Base-by-base conservation (phyloP, 768 basidiomycete species). In the Phylloporus scabripes region DNA sequence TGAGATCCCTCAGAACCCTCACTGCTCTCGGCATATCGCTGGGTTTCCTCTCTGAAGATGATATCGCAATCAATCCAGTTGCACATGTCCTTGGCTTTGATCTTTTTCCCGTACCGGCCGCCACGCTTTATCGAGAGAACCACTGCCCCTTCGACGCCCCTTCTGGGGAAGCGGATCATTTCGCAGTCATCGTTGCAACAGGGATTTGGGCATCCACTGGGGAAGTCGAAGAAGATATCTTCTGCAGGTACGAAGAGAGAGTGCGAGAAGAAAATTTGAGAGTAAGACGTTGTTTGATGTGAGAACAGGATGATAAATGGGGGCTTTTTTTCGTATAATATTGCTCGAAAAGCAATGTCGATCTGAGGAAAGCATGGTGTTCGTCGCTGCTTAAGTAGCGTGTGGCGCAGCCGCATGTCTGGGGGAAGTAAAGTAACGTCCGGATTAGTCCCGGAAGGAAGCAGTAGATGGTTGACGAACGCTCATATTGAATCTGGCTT, bases 361-460 rank as follows among this genome's bases (percentile, higher is more conserved):
- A 88, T 84, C 66, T 88, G 86, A 5, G 86, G 86, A 65, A 88
- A 87, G 64, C 86, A 88, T 0, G 86, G 86, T 5, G 78, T 82
- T n/a, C 86, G 78, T 29, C 78, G 78, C 59, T 85, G 82, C 38
- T 79, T 78, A 50, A 80, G 76, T 45, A 88, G 72, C 9, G 79
- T 77, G 59, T 86, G 83, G 50, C 73, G 79, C 40, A 88, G 67
- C 21, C 81, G 81, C 76, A 85, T 85, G 64, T 88, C 76, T 76
- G 48, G 21, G 49, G 15, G 46, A 28, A 40, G 28, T 7, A 18
- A 45, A 48, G 21, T 5, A 23, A 23, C 5, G 21, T 15, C 28
- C 33, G 24, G 37, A 45, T 53, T 31, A 62, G 49, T 32, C 9
- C 48, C 17, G 28, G 45, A 28, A 39, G 15, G 23, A 42, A 44